Percentiles rank a stretch among this genome's conserved stretches.
Evolutionary conservation across 1,139 yeast species (phyloP).

Genomic region (Hemisphaericaspora subhashii): DNA sequence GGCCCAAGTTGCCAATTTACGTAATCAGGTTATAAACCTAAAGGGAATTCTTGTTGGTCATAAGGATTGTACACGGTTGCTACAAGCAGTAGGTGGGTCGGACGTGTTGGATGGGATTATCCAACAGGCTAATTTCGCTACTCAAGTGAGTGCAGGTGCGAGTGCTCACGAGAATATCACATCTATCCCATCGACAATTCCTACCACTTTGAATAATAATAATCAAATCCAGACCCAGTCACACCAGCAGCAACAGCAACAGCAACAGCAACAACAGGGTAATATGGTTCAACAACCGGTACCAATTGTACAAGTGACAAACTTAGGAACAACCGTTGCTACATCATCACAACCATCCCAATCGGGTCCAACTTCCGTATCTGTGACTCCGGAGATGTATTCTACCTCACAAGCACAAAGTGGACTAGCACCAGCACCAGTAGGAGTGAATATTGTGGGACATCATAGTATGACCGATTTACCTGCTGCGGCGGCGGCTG

Average conservation of each 20-base stretch:
- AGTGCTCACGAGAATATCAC: slow-evolving; percentile 16
- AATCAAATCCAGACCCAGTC: slow-evolving; percentile 5
- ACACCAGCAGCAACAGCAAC: slow-evolving; percentile 4
- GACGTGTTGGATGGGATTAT: slow-evolving; percentile 34
- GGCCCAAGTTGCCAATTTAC: slow-evolving; percentile 54
- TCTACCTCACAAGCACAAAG: not conserved
- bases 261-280: slow-evolving; percentile 25
- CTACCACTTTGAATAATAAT: slow-evolving; percentile 17
- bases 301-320: not conserved
- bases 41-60: slow-evolving; percentile 40
- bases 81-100: slow-evolving; percentile 39
- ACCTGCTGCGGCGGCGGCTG: slow-evolving; percentile 31
- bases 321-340: too few relatives aligned
- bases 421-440: not conserved
- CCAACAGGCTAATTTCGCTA: slow-evolving; percentile 32
- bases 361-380: not conserved
- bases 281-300: not conserved
- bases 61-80: slow-evolving; percentile 39
- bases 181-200: slow-evolving; percentile 21
- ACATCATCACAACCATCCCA: not conserved
- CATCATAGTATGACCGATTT: slow-evolving; percentile 32
- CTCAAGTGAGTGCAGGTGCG: slow-evolving; percentile 20
- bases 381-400: slow-evolving; percentile 3
- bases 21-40: slow-evolving; percentile 58
- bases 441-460: slow-evolving; percentile 9